Conservation (phyloP, 148 eudicot genomes). For the Nepenthes gracilis region DNA sequence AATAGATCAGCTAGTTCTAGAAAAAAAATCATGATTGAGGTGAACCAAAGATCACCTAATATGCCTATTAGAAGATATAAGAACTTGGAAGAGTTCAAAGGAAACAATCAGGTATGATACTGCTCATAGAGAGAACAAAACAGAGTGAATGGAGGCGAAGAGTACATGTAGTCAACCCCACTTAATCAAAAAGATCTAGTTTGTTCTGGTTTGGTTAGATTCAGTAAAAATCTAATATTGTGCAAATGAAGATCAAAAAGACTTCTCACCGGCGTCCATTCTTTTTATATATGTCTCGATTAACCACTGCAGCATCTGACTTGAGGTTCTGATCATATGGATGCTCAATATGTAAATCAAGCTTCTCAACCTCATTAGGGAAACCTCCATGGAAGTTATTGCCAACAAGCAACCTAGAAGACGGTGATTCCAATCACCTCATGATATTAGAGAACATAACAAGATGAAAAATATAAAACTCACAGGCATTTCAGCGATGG, state of each 20-base stretch:
- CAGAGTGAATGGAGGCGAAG: no score
- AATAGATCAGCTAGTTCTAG: no score
- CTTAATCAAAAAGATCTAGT: no score
- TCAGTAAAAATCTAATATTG: not conserved
- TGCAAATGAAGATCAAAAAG: not conserved
- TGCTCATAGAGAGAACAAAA: no score
- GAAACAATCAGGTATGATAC: no score
- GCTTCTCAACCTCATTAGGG: conserved; percentile 8
- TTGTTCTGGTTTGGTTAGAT: no score
- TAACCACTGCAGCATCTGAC: conserved; percentile 1
- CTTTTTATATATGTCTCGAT: not conserved
- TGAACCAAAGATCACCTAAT: no score
- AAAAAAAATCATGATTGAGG: no score
- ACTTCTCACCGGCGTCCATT: conserved; percentile 19
- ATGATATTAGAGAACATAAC: not conserved
- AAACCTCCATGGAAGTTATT: conserved; percentile 14
- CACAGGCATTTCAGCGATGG: conserved; percentile 38
- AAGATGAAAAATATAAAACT: conserved; percentile 10
- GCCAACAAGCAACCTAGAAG: conserved; percentile 24
- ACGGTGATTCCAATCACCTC: not conserved
- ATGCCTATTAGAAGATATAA: no score
- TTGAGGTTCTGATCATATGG: conserved; percentile 9
- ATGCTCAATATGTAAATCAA: conserved; percentile 13
- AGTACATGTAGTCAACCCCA: no score
- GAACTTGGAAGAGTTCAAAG: no score